phyloP scores from a whole-genome alignment of 2,329 filamentous ascomycete species.

The Calcarisporium arbuscula region DNA sequence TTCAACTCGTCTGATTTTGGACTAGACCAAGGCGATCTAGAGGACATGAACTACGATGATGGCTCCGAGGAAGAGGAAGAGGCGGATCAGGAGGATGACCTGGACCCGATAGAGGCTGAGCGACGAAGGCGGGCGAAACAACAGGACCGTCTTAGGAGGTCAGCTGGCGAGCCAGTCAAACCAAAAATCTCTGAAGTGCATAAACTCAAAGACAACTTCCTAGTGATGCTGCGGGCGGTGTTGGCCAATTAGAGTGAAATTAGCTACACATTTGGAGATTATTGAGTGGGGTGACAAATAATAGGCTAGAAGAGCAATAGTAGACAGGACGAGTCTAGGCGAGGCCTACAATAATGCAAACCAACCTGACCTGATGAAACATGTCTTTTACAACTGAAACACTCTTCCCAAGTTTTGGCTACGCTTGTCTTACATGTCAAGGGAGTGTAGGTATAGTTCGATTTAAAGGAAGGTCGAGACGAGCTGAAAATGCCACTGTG shows the following conservation, averaged over 20 bases:
- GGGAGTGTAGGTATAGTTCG: too few species aligned
- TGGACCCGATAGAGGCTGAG: slow-evolving; percentile 85
- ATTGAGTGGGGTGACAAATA: background rate
- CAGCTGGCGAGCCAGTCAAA: slow-evolving; percentile 78
- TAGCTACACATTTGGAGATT: slow-evolving; percentile 5
- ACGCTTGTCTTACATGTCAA: too few species aligned
- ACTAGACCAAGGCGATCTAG: slow-evolving; percentile 75
- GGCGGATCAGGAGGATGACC: slow-evolving; percentile 68
- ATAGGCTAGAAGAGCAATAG: background rate
- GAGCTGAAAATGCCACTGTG: too few species aligned
- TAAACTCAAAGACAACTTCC: slow-evolving; percentile 73
- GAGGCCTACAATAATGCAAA: too few species aligned
- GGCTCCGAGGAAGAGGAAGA: slow-evolving; percentile 65
- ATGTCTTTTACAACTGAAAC: too few species aligned
- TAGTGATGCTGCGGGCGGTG: slow-evolving; percentile 74
- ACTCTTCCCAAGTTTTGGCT: too few species aligned
- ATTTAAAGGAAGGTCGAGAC: too few species aligned
- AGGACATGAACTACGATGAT: slow-evolving; percentile 79
- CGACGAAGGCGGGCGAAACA: slow-evolving; percentile 67
- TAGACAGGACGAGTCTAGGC: too few species aligned
- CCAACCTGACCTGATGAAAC: too few species aligned
- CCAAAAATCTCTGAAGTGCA: slow-evolving; percentile 72
- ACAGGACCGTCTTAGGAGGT: slow-evolving; percentile 73
- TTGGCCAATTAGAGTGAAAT: slow-evolving; percentile 56
- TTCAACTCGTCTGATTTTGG: slow-evolving; percentile 88